Evolutionary conservation across 225 moss, liverwort and hornwort genomes (phyloP).

Genomic region (Bryoerythrophyllum caledonicum): DNA sequence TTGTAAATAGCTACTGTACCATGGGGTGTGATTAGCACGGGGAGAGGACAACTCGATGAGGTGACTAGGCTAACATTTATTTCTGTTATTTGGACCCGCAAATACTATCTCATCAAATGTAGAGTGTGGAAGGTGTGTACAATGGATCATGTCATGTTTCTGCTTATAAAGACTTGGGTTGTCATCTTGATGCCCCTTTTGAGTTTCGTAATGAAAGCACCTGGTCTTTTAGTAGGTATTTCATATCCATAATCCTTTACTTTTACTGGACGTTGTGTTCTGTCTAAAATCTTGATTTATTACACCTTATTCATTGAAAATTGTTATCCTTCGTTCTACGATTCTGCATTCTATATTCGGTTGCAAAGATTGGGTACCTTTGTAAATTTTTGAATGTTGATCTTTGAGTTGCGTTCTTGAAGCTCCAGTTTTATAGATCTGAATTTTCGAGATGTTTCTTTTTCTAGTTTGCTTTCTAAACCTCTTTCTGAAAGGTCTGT

Average conservation of each 20-base stretch:
- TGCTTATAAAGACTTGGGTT: constrained; percentile 27
- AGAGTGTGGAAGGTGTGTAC: constrained; percentile 61
- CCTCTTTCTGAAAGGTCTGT: background rate
- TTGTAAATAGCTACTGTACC: constrained; percentile 75
- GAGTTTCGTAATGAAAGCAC: constrained; percentile 19
- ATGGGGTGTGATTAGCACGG: constrained; percentile 44
- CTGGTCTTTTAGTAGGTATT: constrained; percentile 12
- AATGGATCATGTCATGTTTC: constrained; percentile 50
- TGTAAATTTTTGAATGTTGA: background rate
- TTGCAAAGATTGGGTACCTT: background rate
- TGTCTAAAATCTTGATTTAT: background rate
- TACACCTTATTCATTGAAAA: background rate
- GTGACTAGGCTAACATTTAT: constrained; percentile 42
- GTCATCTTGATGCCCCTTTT: constrained; percentile 24
- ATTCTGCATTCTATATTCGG: background rate
- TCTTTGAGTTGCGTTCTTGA: background rate
- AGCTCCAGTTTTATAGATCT: background rate
- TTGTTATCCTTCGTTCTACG: background rate
- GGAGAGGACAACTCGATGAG: constrained; percentile 30
- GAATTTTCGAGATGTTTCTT: background rate
- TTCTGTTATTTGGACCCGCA: constrained; percentile 49
- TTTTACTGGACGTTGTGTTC: background rate
- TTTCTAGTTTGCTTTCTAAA: background rate
- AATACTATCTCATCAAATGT: constrained; percentile 46
- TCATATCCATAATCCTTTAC: background rate